Evolutionary conservation across 768 basidiomycete species (phyloP), one percentile per base, ranked within the genome.

Genomic region (Boletus tylopilopsis): DNA sequence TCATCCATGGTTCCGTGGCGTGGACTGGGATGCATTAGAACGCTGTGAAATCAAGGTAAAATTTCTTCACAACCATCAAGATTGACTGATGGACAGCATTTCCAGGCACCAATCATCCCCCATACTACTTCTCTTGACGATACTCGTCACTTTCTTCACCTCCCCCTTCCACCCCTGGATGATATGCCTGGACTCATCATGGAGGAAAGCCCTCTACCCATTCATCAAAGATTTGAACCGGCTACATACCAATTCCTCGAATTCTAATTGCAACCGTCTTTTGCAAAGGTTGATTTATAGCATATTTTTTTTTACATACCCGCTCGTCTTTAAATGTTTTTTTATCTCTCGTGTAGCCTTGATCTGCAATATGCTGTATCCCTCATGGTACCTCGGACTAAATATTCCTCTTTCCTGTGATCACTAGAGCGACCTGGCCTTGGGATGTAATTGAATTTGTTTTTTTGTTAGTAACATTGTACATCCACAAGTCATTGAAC

Each of bases 1-100:
- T 45, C 94, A 98, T 67, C 81, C 89, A 0, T 98, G 94, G 94
- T 97, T 97, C 74, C 78, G 85, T 64, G 94, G 93, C 13, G 93
- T 95, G 30, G 91, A 94, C 62, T 95, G 93, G 93, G 84, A 81
- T 51, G 87, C 89, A 3, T 70, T 95, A 35, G 89, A 91, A 64
- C 80, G 87, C 30, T 81, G 88, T 47, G 87, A 93, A 68, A 94
- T 95, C 50, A 80, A 84, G 62, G 92, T 91, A 58, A 62, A 80
- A 71, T 38, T 29, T 41, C 42, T 55, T 35, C 42, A 45, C 37
- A 25, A n/a, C 37, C n/a, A 30, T 33, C 25, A 49, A 25, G 22
- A 29, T 24, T 22, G 38, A 38, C 25, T 41, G 34, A 57, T 11
- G 10, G 47, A 41, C 18, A 35, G 29, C 15, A 10, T 34, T 46